Conservation (phyloP, 2,329 filamentous ascomycete species). For the Blastomyces emzantsi region DNA sequence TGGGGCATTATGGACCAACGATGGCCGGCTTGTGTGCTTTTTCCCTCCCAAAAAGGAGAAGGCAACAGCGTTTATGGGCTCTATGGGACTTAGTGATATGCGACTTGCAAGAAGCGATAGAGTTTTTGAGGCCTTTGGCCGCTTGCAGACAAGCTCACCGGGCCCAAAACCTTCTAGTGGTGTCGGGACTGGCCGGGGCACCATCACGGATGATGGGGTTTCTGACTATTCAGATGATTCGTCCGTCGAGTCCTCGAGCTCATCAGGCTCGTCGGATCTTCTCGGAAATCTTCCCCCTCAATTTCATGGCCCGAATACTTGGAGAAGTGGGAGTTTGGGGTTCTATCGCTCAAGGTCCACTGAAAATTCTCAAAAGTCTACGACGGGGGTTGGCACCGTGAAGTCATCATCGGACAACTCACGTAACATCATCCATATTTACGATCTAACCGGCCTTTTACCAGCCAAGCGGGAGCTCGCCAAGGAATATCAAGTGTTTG, state of each 20-base stretch:
- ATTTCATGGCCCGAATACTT: slow-evolving; percentile 43
- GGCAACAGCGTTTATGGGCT: slow-evolving; percentile 42
- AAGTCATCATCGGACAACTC: slow-evolving; percentile 35
- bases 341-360: slow-evolving; percentile 47
- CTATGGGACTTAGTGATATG: slow-evolving; percentile 41
- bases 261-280: slow-evolving; percentile 38
- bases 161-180: slow-evolving; percentile 38
- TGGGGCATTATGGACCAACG: slow-evolving; percentile 49
- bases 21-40: slow-evolving; percentile 51
- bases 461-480: slow-evolving; percentile 72
- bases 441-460: slow-evolving; percentile 60
- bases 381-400: slow-evolving; percentile 50
- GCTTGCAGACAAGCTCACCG: slow-evolving; percentile 46
- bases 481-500: slow-evolving; percentile 72
- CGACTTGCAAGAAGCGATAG: slow-evolving; percentile 41
- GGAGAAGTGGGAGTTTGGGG: slow-evolving; percentile 45
- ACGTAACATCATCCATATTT: slow-evolving; percentile 65
- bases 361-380: slow-evolving; percentile 42
- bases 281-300: slow-evolving; percentile 40
- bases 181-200: slow-evolving; percentile 35
- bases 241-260: slow-evolving; percentile 54
- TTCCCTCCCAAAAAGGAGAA: slow-evolving; percentile 46
- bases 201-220: slow-evolving; percentile 35
- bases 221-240: slow-evolving; percentile 42
- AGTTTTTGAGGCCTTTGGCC: slow-evolving; percentile 56